These are phyloP conservation scores for Aphanomyces invadans DNA, from an alignment of 352 stramenopile species.

Conservation along the genomic window DNA sequence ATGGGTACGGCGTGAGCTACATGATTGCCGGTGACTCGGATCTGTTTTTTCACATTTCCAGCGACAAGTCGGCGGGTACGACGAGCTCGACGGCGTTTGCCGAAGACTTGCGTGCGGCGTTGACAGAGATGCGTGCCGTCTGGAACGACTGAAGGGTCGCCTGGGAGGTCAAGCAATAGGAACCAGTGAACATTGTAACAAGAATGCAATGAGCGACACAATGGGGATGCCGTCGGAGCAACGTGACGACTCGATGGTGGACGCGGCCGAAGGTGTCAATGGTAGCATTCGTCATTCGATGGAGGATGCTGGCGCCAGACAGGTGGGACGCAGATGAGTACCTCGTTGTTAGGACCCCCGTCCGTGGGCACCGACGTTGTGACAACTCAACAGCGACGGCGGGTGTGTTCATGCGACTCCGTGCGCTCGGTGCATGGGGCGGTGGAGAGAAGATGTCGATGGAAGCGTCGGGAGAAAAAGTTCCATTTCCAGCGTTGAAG, in stretches of 20 bases:
- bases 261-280: no score
- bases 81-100: slow-evolving; percentile 81
- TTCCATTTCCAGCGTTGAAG: no score
- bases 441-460: not conserved
- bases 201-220: no score
- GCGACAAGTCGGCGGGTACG: slow-evolving; percentile 63
- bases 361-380: no score
- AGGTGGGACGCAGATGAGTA: not conserved
- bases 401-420: no score
- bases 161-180: no score
- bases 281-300: not conserved
- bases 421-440: no score
- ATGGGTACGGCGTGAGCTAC: slow-evolving; percentile 88
- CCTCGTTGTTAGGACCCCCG: no score
- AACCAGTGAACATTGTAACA: no score
- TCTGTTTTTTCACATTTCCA: slow-evolving; percentile 88
- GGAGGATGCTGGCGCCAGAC: not conserved
- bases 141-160: slow-evolving; percentile 33
- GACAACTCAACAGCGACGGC: no score
- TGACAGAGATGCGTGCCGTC: slow-evolving; percentile 71
- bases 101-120: slow-evolving; percentile 59
- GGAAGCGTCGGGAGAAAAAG: not conserved
- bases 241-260: no score
- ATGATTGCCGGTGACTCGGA: slow-evolving; percentile 84
- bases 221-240: not conserved